Evolutionary conservation across 106 monocot species (phyloP).

Genomic region (Hemerocallis citrina): DNA sequence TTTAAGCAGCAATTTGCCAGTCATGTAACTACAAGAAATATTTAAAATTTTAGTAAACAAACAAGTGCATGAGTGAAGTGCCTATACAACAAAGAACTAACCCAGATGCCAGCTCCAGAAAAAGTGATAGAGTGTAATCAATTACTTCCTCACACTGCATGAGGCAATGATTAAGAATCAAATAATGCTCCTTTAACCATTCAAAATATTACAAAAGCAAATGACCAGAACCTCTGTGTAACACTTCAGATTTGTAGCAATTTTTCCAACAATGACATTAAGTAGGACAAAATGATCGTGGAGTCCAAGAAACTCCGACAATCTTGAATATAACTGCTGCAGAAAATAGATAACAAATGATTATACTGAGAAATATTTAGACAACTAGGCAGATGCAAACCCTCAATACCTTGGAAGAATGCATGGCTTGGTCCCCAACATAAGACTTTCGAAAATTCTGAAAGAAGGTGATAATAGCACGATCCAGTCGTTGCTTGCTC

Average conservation of each 20-base stretch:
- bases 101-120: slow-evolving; percentile 95
- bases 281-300: slow-evolving; percentile 95
- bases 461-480: slow-evolving; percentile 80
- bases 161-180: slow-evolving; percentile 4
- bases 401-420: slow-evolving; percentile 80
- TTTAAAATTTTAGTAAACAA: slow-evolving; percentile 14
- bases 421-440: slow-evolving; percentile 98
- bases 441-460: slow-evolving; percentile 96
- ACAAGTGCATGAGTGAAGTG: not conserved
- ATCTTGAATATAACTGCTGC: slow-evolving; percentile 93
- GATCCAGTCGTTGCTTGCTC: slow-evolving; percentile 97
- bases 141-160: slow-evolving; percentile 92
- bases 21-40: slow-evolving; percentile 82
- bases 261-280: slow-evolving; percentile 90
- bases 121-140: slow-evolving; percentile 80
- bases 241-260: slow-evolving; percentile 90
- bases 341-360: not conserved
- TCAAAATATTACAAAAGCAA: slow-evolving; percentile 3
- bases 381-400: slow-evolving; percentile 1
- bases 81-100: slow-evolving; percentile 15
- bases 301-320: slow-evolving; percentile 90
- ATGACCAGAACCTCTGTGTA: slow-evolving; percentile 66
- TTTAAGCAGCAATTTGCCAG: slow-evolving; percentile 97
- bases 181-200: slow-evolving; percentile 4
- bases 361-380: slow-evolving; percentile 1